Percentiles rank a stretch among this genome's conserved stretches.
Conservation (phyloP, 352 stramenopile genomes). For the Phytopythium mirpurense region DNA sequence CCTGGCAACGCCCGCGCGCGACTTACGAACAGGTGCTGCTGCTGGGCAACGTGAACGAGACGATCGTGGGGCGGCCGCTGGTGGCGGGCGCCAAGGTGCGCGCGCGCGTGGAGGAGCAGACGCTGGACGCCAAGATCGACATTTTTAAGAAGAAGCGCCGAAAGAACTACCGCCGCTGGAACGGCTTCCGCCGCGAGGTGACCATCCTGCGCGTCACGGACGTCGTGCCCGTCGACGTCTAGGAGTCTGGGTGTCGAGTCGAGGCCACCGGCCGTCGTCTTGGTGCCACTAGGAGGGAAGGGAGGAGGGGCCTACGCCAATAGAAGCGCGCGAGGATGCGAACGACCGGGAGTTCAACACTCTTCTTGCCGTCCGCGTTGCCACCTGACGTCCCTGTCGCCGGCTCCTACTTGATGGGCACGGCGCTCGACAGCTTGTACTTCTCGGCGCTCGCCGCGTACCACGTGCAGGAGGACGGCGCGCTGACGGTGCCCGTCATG, state of each 20-base stretch:
- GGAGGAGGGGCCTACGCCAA: too few species aligned
- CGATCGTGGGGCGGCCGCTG: slow-evolving; percentile 69
- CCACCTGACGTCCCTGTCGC: too few species aligned
- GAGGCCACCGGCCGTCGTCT: neutral
- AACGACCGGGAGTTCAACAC: too few species aligned
- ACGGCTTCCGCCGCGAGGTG: slow-evolving; percentile 82
- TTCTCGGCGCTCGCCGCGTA: slow-evolving; percentile 24
- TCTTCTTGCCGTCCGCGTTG: too few species aligned
- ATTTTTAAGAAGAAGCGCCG: slow-evolving; percentile 90
- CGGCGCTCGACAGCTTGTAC: slow-evolving; percentile 22
- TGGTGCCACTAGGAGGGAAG: neutral
- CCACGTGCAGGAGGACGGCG: slow-evolving; percentile 20
- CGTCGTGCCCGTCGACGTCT: slow-evolving; percentile 54
- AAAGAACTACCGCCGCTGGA: slow-evolving; percentile 89
- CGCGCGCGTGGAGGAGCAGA: slow-evolving; percentile 83
- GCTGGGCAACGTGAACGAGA: slow-evolving; percentile 81
- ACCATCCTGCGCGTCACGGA: slow-evolving; percentile 82
- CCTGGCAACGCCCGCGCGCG: too few species aligned
- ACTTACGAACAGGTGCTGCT: slow-evolving; percentile 58
- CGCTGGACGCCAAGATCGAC: slow-evolving; percentile 83
- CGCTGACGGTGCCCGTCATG: slow-evolving; percentile 12
- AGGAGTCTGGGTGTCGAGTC: too few species aligned
- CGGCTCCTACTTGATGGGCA: slow-evolving; percentile 2
- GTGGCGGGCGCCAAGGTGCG: slow-evolving; percentile 68
- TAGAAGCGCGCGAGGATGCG: neutral